Evolutionary conservation across 2,329 filamentous ascomycete species (phyloP).

Genomic region (Chaetomiaceae sp.): DNA sequence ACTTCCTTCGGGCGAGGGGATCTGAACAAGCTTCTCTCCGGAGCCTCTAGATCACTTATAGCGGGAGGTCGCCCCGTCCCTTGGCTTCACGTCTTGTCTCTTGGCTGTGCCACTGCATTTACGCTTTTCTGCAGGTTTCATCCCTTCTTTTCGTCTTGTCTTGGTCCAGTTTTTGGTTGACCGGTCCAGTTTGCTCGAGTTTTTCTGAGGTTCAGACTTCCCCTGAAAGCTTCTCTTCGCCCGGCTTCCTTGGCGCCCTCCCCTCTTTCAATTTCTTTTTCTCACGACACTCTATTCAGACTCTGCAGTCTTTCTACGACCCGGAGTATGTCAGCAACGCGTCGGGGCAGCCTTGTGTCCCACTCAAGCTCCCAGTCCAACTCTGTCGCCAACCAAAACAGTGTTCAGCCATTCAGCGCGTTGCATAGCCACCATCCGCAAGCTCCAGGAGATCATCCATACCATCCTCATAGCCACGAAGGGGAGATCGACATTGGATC

Average conservation of each 20-base stretch:
- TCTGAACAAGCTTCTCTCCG: neutral
- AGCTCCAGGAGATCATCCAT: neutral
- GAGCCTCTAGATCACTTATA: neutral
- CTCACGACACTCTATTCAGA: too few relatives aligned
- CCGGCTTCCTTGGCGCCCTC: neutral
- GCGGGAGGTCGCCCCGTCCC: too few relatives aligned
- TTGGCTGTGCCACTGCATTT: neutral
- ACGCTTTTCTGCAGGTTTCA: too few relatives aligned
- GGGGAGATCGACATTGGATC: neutral
- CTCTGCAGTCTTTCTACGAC: too few relatives aligned
- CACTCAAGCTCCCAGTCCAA: neutral
- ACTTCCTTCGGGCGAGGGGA: neutral
- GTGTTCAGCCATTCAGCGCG: neutral
- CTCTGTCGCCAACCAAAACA: neutral
- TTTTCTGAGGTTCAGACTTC: too few relatives aligned
- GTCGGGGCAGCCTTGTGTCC: neutral
- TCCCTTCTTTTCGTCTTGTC: neutral
- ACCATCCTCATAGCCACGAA: neutral
- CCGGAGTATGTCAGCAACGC: constrained; percentile 6
- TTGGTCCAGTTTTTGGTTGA: neutral
- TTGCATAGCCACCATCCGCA: neutral
- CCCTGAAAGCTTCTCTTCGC: neutral
- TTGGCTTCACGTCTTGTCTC: neutral
- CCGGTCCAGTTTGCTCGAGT: neutral
- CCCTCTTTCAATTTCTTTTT: neutral